Evolutionary conservation across 305 asterid genomes (phyloP).

Genomic region (Ilex paraguariensis): DNA sequence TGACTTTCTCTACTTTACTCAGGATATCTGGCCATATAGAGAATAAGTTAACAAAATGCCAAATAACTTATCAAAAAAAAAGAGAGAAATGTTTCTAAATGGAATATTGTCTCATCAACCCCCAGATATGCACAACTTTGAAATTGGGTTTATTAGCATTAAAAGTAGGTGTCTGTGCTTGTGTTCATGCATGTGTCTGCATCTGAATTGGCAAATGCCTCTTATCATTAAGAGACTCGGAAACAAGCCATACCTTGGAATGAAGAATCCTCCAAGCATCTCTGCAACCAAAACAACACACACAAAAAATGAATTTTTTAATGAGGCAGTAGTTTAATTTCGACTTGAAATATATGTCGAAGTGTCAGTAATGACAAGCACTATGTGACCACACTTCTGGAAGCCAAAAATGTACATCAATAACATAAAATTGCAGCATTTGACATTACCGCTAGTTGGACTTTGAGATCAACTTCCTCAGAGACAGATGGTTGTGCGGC

Average conservation of each 20-base stretch:
- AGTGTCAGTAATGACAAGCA: too few species aligned
- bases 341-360: too few species aligned
- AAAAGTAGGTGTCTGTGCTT: too few species aligned
- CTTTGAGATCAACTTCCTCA: slow-evolving; percentile 41
- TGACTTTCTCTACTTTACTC: slow-evolving; percentile 59
- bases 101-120: too few species aligned
- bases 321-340: neutral
- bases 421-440: neutral
- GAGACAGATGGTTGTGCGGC: slow-evolving; percentile 37
- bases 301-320: neutral
- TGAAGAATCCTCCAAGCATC: slow-evolving; percentile 61
- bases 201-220: neutral
- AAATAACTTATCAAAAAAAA: neutral
- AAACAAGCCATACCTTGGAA: slow-evolving; percentile 51
- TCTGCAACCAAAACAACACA: slow-evolving; percentile 39
- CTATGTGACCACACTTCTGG: too few species aligned
- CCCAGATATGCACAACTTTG: too few species aligned
- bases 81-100: too few species aligned
- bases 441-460: slow-evolving; percentile 52
- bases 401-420: neutral
- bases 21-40: slow-evolving; percentile 52
- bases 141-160: too few species aligned
- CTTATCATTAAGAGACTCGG: neutral
- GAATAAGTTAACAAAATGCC: slow-evolving; percentile 9
- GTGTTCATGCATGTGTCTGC: too few species aligned